Percentiles rank a stretch among this genome's conserved stretches.
phyloP scores from a whole-genome alignment of 2,329 filamentous ascomycete genomes.

The Hypocreales sp. region DNA sequence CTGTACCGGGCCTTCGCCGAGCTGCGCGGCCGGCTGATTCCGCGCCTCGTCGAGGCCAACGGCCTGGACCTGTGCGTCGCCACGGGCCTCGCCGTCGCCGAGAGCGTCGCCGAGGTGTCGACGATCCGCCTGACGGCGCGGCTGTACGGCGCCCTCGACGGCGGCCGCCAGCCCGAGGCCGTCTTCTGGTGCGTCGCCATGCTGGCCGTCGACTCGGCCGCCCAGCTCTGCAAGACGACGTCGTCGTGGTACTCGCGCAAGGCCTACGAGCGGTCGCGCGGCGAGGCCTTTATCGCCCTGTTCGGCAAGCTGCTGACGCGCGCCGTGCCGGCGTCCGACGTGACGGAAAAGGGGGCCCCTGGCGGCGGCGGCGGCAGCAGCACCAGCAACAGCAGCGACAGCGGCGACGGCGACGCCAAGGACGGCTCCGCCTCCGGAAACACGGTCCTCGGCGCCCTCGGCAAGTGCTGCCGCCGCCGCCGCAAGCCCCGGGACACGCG shows the following conservation, averaged over 20 bases:
- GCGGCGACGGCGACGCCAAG: constrained; percentile 1
- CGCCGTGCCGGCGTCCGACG: constrained; percentile 21
- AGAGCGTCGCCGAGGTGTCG: constrained; percentile 20
- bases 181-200: constrained; percentile 21
- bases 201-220: constrained; percentile 15
- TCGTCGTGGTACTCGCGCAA: constrained; percentile 68
- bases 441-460: constrained; percentile 6
- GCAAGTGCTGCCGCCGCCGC: constrained; percentile 6
- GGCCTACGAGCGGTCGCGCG: constrained; percentile 68
- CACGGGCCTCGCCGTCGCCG: constrained; percentile 43
- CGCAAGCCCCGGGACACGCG: constrained; percentile 4
- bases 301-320: constrained; percentile 22
- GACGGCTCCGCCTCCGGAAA: not conserved
- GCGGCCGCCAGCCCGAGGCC: constrained; percentile 12
- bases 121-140: constrained; percentile 21
- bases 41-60: constrained; percentile 58
- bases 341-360: constrained; percentile 19
- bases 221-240: constrained; percentile 19
- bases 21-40: constrained; percentile 56
- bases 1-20: constrained; percentile 63
- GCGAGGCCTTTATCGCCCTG: constrained; percentile 38
- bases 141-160: constrained; percentile 19
- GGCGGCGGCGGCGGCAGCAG: too few species aligned
- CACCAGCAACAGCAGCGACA: too few species aligned
- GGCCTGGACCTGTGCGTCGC: constrained; percentile 62